phyloP scores from a whole-genome alignment of 768 basidiomycete genomes.

The Lentinula sp. region DNA sequence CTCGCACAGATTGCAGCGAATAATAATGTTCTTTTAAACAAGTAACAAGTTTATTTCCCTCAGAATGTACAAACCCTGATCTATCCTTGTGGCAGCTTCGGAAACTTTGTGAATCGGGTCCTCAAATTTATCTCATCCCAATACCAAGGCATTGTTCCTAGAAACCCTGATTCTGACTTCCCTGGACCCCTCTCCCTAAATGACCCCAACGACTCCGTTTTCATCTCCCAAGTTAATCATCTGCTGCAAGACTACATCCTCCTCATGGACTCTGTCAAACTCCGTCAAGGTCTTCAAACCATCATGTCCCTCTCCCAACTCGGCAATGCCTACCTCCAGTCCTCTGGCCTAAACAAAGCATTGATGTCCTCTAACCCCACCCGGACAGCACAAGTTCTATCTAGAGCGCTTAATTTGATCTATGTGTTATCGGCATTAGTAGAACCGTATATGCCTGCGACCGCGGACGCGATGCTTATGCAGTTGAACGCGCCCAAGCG shows the following conservation, averaged over 20 bases:
- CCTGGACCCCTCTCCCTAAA: slow-evolving; percentile 65
- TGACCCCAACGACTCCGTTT: slow-evolving; percentile 63
- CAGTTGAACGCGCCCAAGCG: slow-evolving; percentile 91
- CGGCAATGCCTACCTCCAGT: slow-evolving; percentile 93
- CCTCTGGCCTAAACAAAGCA: slow-evolving; percentile 85
- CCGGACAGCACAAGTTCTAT: slow-evolving; percentile 87
- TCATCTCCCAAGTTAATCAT: slow-evolving; percentile 73
- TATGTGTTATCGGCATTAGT: slow-evolving; percentile 81
- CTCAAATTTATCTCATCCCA: slow-evolving; percentile 90
- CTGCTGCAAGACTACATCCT: slow-evolving; percentile 76
- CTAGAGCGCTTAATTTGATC: slow-evolving; percentile 88
- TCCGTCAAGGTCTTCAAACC: slow-evolving; percentile 80
- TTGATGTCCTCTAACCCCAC: slow-evolving; percentile 75
- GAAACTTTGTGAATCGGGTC: slow-evolving; percentile 94
- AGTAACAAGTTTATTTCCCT: slow-evolving; percentile 39
- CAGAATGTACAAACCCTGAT: not conserved
- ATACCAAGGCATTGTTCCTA: slow-evolving; percentile 75
- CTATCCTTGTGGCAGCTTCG: slow-evolving; percentile 51
- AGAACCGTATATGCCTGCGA: slow-evolving; percentile 96
- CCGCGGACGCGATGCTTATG: slow-evolving; percentile 68
- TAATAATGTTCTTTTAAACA: slow-evolving; percentile 91
- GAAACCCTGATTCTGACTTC: slow-evolving; percentile 51
- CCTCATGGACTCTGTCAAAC: slow-evolving; percentile 87
- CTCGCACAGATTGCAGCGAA: slow-evolving; percentile 72
- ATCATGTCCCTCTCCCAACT: slow-evolving; percentile 86